Base-by-base conservation (phyloP, 176 grass and related monocot genomes). In the Aegilops bicornis region DNA sequence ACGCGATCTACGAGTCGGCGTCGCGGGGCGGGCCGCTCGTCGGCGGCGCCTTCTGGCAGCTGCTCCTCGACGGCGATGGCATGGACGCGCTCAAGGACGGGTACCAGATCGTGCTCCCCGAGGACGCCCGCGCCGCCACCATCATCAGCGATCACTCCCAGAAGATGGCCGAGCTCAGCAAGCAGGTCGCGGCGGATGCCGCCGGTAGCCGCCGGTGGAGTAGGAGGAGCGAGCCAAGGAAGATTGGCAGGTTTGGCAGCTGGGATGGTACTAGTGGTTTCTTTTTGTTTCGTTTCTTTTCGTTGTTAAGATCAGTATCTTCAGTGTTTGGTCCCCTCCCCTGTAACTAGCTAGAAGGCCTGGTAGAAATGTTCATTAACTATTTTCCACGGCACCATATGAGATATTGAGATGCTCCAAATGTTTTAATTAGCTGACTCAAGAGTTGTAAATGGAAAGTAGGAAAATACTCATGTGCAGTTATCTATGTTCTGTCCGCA, bases 21-120 rank as follows among this genome's bases (percentile, higher is more conserved):
- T 33, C 76, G 0, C 0, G 2, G 1, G 85, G 89, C 0, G 81
- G 85, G 0, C 81, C 85, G 20, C 86, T 91, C n/a, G 89, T 88
- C 48, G 89, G 89, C 6, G 89, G 89, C 36, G 89, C 89, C 0
- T 91, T 91, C 86, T 91, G 89, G 89, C 89, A 91, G 50, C 77
- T 91, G 50, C 89, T 91, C 0, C 25, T 76, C 2, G 73, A 52
- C 4, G 89, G 76, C 0, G 82, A 19, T 2, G 89, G 69, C 37
- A 87, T 91, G 89, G 89, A 91, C 63, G 5, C 82, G 22, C 82
- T 91, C 77, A 88, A 79, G 86, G 89, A 91, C 1, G 89, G 89
- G 0, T 91, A 91, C 54, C 85, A 91, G 82, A 91, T 91, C 69
- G 76, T 91, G n/a, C 86, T 91, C 6, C 82, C 62, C 0, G 23